These are phyloP conservation scores for Fomitopsis pulvina DNA, from an alignment of 768 basidiomycete genomes.

Conservation along the genomic window DNA sequence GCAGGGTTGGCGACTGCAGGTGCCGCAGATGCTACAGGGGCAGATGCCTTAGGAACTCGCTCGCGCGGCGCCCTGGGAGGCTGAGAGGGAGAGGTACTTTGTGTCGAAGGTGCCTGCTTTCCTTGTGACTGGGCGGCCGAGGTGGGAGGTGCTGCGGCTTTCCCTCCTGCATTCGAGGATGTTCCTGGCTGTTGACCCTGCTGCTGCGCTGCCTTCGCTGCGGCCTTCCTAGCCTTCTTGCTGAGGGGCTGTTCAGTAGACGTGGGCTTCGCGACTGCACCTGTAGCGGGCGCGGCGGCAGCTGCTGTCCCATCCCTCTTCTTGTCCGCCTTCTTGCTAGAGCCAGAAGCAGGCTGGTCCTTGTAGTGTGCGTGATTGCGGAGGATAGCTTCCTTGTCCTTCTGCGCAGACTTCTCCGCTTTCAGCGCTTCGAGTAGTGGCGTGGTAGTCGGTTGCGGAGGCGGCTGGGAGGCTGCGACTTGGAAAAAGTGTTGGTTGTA, in stretches of 20 bases:
- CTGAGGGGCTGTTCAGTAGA: conserved; percentile 20
- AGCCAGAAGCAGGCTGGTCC: conserved; percentile 30
- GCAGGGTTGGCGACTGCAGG: conserved; percentile 12
- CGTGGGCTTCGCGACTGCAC: conserved; percentile 14
- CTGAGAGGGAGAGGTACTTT: conserved; percentile 3
- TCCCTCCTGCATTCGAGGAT: conserved; percentile 3
- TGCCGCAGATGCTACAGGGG: conserved; percentile 9
- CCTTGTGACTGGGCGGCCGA: background rate
- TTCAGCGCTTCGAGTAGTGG: conserved; percentile 92
- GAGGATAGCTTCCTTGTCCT: conserved; percentile 66
- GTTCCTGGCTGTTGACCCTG: conserved; percentile 5
- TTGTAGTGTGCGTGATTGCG: conserved; percentile 72
- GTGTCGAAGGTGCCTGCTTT: background rate
- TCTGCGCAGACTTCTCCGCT: conserved; percentile 63
- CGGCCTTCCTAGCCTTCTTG: conserved; percentile 30
- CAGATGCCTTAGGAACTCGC: conserved; percentile 11
- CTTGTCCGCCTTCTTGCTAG: conserved; percentile 25
- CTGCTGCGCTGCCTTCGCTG: conserved; percentile 20
- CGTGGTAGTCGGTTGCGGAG: conserved; percentile 69
- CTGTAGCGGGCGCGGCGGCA: conserved; percentile 9
- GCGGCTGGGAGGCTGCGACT: conserved; percentile 63
- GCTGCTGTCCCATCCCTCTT: conserved; percentile 37
- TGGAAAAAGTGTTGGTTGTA: background rate
- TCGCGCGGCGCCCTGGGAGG: conserved; percentile 12
- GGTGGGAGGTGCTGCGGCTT: conserved; percentile 6